Conservation (phyloP, 2,329 filamentous ascomycete species). For the Huntiella moniliformis region DNA sequence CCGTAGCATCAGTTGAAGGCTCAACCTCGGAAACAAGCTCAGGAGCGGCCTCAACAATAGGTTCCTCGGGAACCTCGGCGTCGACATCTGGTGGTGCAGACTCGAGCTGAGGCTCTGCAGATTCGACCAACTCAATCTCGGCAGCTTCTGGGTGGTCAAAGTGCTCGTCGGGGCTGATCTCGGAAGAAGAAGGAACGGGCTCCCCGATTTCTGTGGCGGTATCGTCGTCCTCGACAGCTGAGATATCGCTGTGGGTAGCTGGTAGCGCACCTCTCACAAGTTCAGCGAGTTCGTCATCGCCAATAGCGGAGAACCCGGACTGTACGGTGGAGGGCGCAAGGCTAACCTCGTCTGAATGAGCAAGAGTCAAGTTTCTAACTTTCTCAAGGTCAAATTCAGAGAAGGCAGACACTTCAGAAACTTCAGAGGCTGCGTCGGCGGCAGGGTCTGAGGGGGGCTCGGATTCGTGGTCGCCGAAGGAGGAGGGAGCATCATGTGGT, state of each 20-base stretch:
- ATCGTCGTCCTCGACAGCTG: conserved; percentile 1
- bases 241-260: neutral
- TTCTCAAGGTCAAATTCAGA: neutral
- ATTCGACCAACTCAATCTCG: too few species aligned
- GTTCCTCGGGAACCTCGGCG: neutral
- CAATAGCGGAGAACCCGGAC: conserved; percentile 4
- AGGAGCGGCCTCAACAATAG: neutral
- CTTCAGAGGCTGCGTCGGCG: neutral
- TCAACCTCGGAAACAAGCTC: neutral
- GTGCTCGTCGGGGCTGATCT: too few species aligned
- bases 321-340: conserved; percentile 2
- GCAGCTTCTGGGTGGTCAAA: too few species aligned
- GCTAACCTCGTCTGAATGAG: neutral
- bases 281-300: conserved; percentile 3
- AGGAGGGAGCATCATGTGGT: neutral
- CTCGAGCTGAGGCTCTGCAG: neutral
- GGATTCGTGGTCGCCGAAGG: neutral
- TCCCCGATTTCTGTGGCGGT: conserved; percentile 5
- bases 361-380: neutral
- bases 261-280: conserved; percentile 1
- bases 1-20: neutral
- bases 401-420: conserved; percentile 25
- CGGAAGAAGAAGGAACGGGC: neutral
- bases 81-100: too few species aligned
- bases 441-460: neutral